A percentile compares a stretch with the other conserved stretches of the same genome.
Evolutionary conservation across 495 filamentous ascomycete genomes (phyloP).

Genomic region (Podospora australis): DNA sequence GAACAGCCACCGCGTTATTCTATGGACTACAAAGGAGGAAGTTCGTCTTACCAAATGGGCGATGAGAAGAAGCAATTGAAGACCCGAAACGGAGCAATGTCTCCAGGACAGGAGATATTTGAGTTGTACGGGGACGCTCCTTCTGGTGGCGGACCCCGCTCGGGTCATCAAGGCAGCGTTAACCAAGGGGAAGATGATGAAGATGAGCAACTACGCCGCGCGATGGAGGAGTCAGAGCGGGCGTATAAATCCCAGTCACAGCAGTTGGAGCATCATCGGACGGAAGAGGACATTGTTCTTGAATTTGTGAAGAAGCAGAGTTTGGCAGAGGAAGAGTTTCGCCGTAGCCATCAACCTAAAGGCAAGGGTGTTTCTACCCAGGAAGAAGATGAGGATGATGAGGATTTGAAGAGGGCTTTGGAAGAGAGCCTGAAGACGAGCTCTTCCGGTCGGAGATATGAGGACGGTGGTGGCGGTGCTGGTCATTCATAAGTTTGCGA

Average conservation of each 20-base stretch:
- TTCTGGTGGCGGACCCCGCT: not conserved
- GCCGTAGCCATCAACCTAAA: constrained; percentile 18
- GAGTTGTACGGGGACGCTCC: not conserved
- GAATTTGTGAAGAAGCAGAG: constrained; percentile 77
- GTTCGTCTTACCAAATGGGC: too few species aligned
- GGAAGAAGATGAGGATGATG: constrained; percentile 29
- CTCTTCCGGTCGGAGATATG: too few species aligned
- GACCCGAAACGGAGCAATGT: not conserved
- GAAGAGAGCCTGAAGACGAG: constrained; percentile 42
- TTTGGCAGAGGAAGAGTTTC: constrained; percentile 55
- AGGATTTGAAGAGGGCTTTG: constrained; percentile 39
- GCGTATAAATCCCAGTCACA: constrained; percentile 31
- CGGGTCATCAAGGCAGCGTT: not conserved
- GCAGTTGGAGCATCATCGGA: constrained; percentile 38
- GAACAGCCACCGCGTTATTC: constrained; percentile 10
- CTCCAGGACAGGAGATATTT: not conserved
- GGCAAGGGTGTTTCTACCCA: not conserved
- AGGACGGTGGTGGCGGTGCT: constrained; percentile 6
- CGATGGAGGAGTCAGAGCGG: constrained; percentile 42
- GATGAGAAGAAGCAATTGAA: not conserved
- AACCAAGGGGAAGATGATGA: constrained; percentile 26
- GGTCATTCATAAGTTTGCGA: not conserved
- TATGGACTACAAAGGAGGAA: constrained; percentile 34
- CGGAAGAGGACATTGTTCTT: constrained; percentile 67
- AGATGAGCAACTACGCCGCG: constrained; percentile 37